Evolutionary conservation across 2,329 filamentous ascomycete species (phyloP), one percentile per base, ranked within the genome.

Genomic region (Didymella segeticola): DNA sequence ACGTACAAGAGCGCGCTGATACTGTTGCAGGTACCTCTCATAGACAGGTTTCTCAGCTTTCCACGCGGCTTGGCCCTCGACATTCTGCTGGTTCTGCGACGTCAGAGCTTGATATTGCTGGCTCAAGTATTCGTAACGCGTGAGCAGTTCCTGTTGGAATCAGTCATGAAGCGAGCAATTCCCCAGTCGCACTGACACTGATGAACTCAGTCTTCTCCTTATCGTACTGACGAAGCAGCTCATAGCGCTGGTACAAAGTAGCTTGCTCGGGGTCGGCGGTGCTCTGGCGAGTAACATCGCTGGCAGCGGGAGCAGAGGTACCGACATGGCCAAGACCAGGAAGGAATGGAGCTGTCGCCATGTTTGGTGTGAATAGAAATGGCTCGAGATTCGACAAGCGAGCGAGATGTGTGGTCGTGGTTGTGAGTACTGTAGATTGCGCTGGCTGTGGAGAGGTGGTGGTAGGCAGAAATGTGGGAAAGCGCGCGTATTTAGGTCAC

Each of bases 111-210:
- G 53, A 31, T 74, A 68, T 57, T 75, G 62, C 27, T 72, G 66
- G 30, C 57, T 57, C 6, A 78, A 53, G 47, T 66, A 69, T 41
- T 77, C 70, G 57, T 78, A 76, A n/a, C 75, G 71, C 23, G 57
- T 63, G 33, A 79, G 61, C 11, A 79, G 56, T 53, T 79, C 77
- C 73, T 78, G 38, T 6, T 22, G 1, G n/a, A 15, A 50, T 61
- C 33, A 64, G 54, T 42, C 10, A 29, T 30, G 14, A 30, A 9
- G 6, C 6, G 3, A 3, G 17, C 41, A 7, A 38, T 9, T 30
- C 12, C 23, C 3, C 22, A 31, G 19, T 25, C 4, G 41, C 30
- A 46, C 61, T 23, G 43, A 75, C 74, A 47, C 69, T 60, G 27
- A 77, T 62, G 25, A 78, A 62, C 6, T 59, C 57, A 15, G 67